Evolutionary conservation across 2,329 filamentous ascomycete genomes (phyloP).

Genomic region (Ceratocystis destructans): DNA sequence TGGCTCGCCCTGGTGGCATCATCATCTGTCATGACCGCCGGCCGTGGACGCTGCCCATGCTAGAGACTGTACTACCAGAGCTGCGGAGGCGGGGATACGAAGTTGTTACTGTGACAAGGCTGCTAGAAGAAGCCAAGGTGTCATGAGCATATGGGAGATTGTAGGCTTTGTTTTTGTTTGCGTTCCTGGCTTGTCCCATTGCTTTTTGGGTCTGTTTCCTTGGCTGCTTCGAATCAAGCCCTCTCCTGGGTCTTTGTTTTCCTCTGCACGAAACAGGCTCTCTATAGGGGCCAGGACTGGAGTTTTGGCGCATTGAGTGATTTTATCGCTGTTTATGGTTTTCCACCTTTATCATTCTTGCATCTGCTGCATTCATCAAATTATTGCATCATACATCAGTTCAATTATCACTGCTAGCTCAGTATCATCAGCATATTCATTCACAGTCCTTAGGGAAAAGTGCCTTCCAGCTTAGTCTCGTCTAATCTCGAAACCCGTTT

Average conservation of each 20-base stretch:
- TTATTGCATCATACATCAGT: neutral
- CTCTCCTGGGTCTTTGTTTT: neutral
- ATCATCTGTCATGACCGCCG: slow-evolving; percentile 78
- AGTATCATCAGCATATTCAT: neutral
- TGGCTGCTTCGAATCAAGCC: neutral
- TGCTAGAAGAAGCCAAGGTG: slow-evolving; percentile 33
- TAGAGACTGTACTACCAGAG: slow-evolving; percentile 57
- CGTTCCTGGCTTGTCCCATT: neutral
- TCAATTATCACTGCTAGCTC: slow-evolving; percentile 3
- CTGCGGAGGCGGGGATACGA: slow-evolving; percentile 55
- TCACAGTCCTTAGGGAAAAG: neutral
- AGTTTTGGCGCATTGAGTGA: neutral
- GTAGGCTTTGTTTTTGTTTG: neutral
- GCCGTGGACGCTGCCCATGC: slow-evolving; percentile 70
- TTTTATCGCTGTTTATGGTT: neutral
- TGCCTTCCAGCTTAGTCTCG: slow-evolving; percentile 22
- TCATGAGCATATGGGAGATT: neutral
- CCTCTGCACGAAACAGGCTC: neutral
- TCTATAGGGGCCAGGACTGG: neutral
- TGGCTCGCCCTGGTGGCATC: slow-evolving; percentile 61
- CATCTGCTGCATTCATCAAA: neutral
- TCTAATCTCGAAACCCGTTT: slow-evolving; percentile 50
- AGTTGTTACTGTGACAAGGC: slow-evolving; percentile 55
- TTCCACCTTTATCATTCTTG: slow-evolving; percentile 7
- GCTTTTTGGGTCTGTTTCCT: neutral